Percentiles rank a stretch among this genome's conserved stretches.
Evolutionary conservation across 495 filamentous ascomycete genomes (phyloP).

Genomic region (Penicillium macrosclerotiorum): DNA sequence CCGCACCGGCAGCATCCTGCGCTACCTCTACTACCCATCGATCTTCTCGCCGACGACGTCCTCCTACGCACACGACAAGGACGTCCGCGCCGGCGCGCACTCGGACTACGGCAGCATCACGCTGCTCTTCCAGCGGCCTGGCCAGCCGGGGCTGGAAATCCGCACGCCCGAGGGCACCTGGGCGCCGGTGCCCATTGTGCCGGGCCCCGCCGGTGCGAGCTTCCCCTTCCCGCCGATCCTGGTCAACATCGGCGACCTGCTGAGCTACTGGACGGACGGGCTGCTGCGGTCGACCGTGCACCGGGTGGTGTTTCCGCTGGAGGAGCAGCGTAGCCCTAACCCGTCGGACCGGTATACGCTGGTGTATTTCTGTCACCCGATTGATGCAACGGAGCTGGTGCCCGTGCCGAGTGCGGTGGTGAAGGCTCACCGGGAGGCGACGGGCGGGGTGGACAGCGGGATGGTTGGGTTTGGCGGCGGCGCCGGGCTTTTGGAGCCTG

Average conservation of each 20-base stretch:
- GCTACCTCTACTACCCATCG: constrained; percentile 78
- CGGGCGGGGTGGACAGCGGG: constrained; percentile 18
- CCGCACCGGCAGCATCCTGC: constrained; percentile 70
- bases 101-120: constrained; percentile 68
- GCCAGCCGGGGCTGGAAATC: constrained; percentile 86
- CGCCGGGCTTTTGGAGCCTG: constrained; percentile 39
- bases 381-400: constrained; percentile 64
- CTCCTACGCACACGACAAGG: constrained; percentile 47
- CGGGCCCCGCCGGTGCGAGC: constrained; percentile 29
- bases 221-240: constrained; percentile 72
- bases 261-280: constrained; percentile 89
- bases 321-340: constrained; percentile 36
- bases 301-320: constrained; percentile 73
- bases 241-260: constrained; percentile 88
- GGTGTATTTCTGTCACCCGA: constrained; percentile 89
- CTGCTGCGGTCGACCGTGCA: constrained; percentile 84
- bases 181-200: constrained; percentile 47
- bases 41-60: constrained; percentile 40
- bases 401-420: constrained; percentile 72
- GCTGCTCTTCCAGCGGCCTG: constrained; percentile 73
- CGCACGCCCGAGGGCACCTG: constrained; percentile 51
- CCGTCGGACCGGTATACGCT: constrained; percentile 80
- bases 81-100: constrained; percentile 67
- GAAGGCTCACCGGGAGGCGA: constrained; percentile 32
- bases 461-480: constrained; percentile 45